These are phyloP conservation scores for Ganoderma lucidum DNA, from an alignment of 1,284 basidiomycete genomes.

Conservation along the genomic window DNA sequence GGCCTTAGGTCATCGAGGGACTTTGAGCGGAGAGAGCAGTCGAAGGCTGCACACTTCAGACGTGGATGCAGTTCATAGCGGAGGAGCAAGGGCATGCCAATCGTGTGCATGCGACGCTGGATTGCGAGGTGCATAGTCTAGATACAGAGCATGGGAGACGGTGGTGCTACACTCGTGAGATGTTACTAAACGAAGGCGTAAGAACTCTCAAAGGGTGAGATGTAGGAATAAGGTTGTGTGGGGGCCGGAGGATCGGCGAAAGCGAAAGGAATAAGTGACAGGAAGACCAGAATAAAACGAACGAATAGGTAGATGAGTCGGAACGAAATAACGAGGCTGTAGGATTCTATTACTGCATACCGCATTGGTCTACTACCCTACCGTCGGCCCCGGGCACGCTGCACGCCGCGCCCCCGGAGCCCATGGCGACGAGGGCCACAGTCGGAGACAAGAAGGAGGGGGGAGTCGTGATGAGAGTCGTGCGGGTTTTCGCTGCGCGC, in stretches of 20 bases:
- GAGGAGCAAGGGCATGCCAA: conserved; percentile 6
- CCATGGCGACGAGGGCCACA: conserved; percentile 9
- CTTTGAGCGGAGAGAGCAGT: neutral
- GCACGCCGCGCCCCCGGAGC: conserved; percentile 13
- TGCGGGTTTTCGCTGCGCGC: conserved; percentile 3
- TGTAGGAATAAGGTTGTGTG: conserved; percentile 16
- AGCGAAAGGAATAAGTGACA: conserved; percentile 16
- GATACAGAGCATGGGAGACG: conserved; percentile 12
- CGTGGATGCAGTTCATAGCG: neutral
- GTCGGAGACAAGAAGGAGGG: neutral
- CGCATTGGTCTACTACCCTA: conserved; percentile 29
- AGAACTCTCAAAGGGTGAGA: conserved; percentile 12
- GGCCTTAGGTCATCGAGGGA: neutral
- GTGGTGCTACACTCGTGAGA: conserved; percentile 24
- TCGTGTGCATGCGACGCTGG: conserved; percentile 11
- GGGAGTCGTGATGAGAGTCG: neutral
- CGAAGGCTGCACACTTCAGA: neutral
- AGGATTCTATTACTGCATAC: conserved; percentile 30
- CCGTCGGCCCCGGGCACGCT: conserved; percentile 14
- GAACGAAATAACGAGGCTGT: conserved; percentile 15
- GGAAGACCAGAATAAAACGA: conserved; percentile 11
- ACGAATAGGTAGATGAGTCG: conserved; percentile 5
- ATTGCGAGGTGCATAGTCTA: conserved; percentile 12
- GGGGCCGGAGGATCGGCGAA: conserved; percentile 5
- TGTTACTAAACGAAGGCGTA: conserved; percentile 22